Evolutionary conservation across 805 yeast species (phyloP).

Genomic region (Cyberlindnera euphorbiae): DNA sequence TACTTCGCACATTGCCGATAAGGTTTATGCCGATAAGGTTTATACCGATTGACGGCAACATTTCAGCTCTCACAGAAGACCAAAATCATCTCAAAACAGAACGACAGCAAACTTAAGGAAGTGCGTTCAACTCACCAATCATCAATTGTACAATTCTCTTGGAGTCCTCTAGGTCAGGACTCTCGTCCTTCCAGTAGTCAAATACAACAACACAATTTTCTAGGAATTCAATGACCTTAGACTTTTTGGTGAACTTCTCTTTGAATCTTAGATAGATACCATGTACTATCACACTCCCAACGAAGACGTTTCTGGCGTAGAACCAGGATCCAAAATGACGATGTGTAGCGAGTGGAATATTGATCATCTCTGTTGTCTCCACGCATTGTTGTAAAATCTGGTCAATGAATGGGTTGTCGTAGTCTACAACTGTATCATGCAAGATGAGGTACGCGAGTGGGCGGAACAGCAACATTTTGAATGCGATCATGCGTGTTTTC

Average conservation of each 20-base stretch:
- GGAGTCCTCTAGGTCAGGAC: conserved; percentile 15
- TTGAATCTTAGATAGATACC: conserved; percentile 13
- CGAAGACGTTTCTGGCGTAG: conserved; percentile 16
- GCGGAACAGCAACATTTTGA: conserved; percentile 19
- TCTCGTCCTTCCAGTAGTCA: conserved; percentile 23
- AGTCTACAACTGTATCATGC: conserved; percentile 13
- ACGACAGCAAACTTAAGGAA: neutral
- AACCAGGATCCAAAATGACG: conserved; percentile 27
- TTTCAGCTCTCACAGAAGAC: too few species aligned
- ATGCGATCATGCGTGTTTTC: conserved; percentile 19
- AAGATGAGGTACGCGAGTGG: conserved; percentile 19
- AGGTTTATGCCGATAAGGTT: too few species aligned
- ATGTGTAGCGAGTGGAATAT: conserved; percentile 22
- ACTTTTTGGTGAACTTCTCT: conserved; percentile 9
- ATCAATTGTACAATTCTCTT: conserved; percentile 3
- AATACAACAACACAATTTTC: conserved; percentile 7
- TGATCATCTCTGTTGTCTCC: conserved; percentile 19
- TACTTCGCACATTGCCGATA: too few species aligned
- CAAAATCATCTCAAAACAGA: too few species aligned
- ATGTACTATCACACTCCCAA: conserved; percentile 6
- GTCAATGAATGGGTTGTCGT: conserved; percentile 13
- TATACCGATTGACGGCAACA: too few species aligned
- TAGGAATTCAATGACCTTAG: conserved; percentile 7
- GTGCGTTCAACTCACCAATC: conserved; percentile 5
- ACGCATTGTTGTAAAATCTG: conserved; percentile 16